Evolutionary conservation across 1,284 basidiomycete genomes (phyloP), one percentile per base, ranked within the genome.

Genomic region (Trametes pubescens): DNA sequence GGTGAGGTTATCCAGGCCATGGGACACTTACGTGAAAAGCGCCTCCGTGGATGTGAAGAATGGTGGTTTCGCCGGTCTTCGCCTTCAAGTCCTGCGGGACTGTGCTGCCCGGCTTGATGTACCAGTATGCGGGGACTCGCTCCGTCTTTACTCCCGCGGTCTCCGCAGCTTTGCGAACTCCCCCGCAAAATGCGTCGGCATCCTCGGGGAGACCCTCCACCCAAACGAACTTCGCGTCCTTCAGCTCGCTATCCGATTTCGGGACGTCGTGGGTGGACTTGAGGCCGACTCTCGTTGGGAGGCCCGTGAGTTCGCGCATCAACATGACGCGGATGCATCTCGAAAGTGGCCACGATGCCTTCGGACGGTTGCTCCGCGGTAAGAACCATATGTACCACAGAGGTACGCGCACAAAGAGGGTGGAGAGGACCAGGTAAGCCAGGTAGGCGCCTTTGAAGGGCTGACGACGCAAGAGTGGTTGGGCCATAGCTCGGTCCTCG

Each of bases 31-130:
- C 66, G 47, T 59, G 46, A 40, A 66, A 65, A 32, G 59, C 60
- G 13, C 61, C 65, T 47, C 69, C 69, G 29, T 69, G 69, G 18
- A 69, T 65, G 21, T 69, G 59, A 11, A 67, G 35, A 4, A 62
- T 52, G 26, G 67, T 64, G 9, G 32, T 21, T 59, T 74, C 72
- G n/a, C 66, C 70, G 2, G 57, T 24, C n/a, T 51, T 62, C 7
- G 72, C 65, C 44, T 77, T 68, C 38, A 81, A 70, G 6, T 76
- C 78, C 26, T 43, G 21, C 77, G 71, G 53, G 22, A 54, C 44
- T 2, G 49, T 13, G 5, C 22, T 40, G 21, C 64, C 64, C 1
- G 56, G 40, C n/a, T 61, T 64, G 48, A 62, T 62, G 21, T 62
- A 54, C 72, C 73, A 74, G 53, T 70, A 73, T 10, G 64, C 68